Evolutionary conservation across 2,329 filamentous ascomycete species (phyloP).

Genomic region (Raffaelea albimanens): DNA sequence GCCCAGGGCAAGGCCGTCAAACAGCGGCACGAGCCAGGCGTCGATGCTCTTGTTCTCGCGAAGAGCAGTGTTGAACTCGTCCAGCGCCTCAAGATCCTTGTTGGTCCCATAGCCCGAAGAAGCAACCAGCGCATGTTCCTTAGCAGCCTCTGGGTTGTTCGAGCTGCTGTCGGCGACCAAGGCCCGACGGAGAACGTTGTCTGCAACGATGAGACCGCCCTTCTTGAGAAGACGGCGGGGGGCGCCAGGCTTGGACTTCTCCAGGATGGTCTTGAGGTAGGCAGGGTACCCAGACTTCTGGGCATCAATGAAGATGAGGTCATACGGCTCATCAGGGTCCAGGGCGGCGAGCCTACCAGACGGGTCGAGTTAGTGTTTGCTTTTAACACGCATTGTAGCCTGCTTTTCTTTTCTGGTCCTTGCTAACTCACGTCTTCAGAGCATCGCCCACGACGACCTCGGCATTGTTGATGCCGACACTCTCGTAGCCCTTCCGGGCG

Average conservation of each 20-base stretch:
- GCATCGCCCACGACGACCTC: constrained; percentile 38
- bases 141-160: constrained; percentile 19
- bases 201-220: constrained; percentile 42
- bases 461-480: constrained; percentile 31
- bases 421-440: constrained; percentile 29
- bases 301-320: constrained; percentile 45
- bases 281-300: constrained; percentile 41
- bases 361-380: not conserved
- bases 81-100: constrained; percentile 15
- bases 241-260: constrained; percentile 27
- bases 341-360: constrained; percentile 21
- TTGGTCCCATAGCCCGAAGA: constrained; percentile 2
- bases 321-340: constrained; percentile 32
- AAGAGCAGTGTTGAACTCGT: constrained; percentile 25
- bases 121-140: not conserved
- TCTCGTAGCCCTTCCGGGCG: constrained; percentile 28
- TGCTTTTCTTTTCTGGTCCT: no score
- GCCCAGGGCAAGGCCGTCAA: constrained; percentile 26
- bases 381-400: no score
- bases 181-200: constrained; percentile 42
- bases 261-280: constrained; percentile 37
- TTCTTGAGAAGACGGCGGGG: constrained; percentile 32
- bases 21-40: constrained; percentile 26
- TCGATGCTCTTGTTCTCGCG: constrained; percentile 22
- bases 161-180: constrained; percentile 31